Percentiles rank a stretch among this genome's conserved stretches.
These are phyloP conservation scores for Nadsonia commutata DNA, from an alignment of 1,139 yeast genomes.

Conservation along the genomic window DNA sequence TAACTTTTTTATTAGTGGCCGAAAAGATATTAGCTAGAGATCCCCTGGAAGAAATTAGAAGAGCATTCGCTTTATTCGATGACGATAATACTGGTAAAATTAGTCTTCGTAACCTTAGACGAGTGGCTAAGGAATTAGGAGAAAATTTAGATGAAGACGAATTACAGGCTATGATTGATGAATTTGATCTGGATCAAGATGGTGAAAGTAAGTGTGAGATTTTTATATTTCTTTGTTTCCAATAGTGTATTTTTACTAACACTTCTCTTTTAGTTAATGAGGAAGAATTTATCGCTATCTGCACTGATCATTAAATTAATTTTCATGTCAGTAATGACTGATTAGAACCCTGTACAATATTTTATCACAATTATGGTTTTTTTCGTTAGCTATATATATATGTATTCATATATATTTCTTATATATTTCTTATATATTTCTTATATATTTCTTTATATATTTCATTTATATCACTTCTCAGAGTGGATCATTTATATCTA, in stretches of 20 bases:
- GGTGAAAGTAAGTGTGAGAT: slow-evolving; percentile 91
- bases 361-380: too few relatives aligned
- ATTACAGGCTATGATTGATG: slow-evolving; percentile 91
- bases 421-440: too few relatives aligned
- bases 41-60: slow-evolving; percentile 78
- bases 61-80: slow-evolving; percentile 86
- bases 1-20: slow-evolving; percentile 33
- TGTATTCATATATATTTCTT: too few relatives aligned
- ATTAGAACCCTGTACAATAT: not conserved
- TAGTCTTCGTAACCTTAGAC: slow-evolving; percentile 57
- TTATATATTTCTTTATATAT: too few relatives aligned
- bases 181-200: slow-evolving; percentile 91
- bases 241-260: slow-evolving; percentile 22
- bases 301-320: slow-evolving; percentile 39
- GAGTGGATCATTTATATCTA: too few relatives aligned
- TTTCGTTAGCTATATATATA: too few relatives aligned
- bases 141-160: slow-evolving; percentile 90
- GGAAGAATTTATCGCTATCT: slow-evolving; percentile 83
- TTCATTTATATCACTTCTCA: too few relatives aligned
- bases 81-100: slow-evolving; percentile 83
- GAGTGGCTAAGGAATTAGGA: slow-evolving; percentile 87
- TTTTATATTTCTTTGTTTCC: slow-evolving; percentile 79
- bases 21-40: slow-evolving; percentile 70
- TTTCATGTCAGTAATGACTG: slow-evolving; percentile 5
- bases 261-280: slow-evolving; percentile 54